phyloP scores from a whole-genome alignment of 2,329 filamentous ascomycete species.

The Rutstroemia sp. region DNA sequence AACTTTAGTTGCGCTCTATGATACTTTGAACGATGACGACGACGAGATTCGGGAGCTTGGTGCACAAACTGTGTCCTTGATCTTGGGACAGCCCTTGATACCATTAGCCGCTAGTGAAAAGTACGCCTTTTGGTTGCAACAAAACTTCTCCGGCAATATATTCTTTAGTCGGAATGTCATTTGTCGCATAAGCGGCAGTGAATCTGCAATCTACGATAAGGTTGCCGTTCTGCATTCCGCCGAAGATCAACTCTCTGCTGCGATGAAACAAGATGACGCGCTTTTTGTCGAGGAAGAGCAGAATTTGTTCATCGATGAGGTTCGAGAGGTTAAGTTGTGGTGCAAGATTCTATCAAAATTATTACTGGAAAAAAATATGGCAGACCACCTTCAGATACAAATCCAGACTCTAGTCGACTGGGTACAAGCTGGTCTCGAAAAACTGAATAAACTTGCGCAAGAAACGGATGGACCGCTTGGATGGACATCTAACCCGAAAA shows the following conservation, averaged over 20 bases:
- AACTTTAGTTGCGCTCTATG: constrained; percentile 61
- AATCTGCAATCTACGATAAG: neutral
- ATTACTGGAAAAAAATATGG: constrained; percentile 4
- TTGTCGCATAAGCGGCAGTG: constrained; percentile 17
- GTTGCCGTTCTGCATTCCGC: constrained; percentile 27
- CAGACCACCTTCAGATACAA: neutral
- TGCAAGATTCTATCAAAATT: constrained; percentile 31
- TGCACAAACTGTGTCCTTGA: constrained; percentile 20
- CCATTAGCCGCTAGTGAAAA: constrained; percentile 15
- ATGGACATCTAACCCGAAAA: constrained; percentile 61
- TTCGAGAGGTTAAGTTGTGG: constrained; percentile 69
- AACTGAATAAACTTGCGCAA: constrained; percentile 15
- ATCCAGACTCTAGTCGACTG: constrained; percentile 34
- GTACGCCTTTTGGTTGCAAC: constrained; percentile 11
- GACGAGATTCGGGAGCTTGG: constrained; percentile 67
- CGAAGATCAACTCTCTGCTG: constrained; percentile 35
- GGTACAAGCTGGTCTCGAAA: constrained; percentile 30
- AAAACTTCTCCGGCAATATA: constrained; percentile 3
- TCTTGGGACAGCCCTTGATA: constrained; percentile 41
- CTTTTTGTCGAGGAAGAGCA: constrained; percentile 88
- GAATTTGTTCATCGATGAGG: constrained; percentile 85
- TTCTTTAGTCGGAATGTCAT: constrained; percentile 13
- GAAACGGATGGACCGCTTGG: constrained; percentile 60
- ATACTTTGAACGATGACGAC: constrained; percentile 81
- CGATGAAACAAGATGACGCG: constrained; percentile 51